phyloP scores from a whole-genome alignment of 345 rosid genomes.

The Dipteronia dyeriana region DNA sequence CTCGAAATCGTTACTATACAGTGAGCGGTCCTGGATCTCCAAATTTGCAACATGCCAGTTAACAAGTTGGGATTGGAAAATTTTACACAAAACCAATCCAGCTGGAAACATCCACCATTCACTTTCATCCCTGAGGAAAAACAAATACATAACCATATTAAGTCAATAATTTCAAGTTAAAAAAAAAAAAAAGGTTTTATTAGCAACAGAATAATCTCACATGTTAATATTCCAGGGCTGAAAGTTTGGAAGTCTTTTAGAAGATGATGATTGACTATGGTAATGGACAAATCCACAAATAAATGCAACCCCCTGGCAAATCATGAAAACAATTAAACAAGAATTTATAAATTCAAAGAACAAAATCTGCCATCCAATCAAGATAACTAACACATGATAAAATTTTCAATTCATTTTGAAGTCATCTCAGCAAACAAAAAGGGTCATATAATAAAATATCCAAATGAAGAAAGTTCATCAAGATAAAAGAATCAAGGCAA shows the following conservation, averaged over 20 bases:
- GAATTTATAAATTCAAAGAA: not conserved
- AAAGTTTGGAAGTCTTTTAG: conserved; percentile 61
- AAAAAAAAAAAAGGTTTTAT: not conserved
- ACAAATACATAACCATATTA: conserved; percentile 12
- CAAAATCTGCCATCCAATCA: not conserved
- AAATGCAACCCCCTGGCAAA: conserved; percentile 77
- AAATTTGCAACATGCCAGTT: conserved; percentile 96
- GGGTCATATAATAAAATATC: not conserved
- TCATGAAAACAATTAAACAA: not conserved
- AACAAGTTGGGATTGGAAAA: conserved; percentile 86
- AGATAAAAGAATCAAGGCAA: not conserved
- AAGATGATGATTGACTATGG: conserved; percentile 54
- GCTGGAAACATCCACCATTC: conserved; percentile 99
- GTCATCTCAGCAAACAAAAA: not conserved
- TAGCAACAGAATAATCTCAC: conserved; percentile 51
- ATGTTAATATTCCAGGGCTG: conserved; percentile 97
- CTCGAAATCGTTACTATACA: conserved; percentile 85
- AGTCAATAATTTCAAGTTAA: not conserved
- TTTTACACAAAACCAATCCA: conserved; percentile 82
- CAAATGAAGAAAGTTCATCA: not conserved
- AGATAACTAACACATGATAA: not conserved
- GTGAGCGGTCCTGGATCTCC: conserved; percentile 98
- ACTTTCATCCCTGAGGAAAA: conserved; percentile 85
- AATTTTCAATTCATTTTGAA: not conserved
- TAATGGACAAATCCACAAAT: conserved; percentile 91